phyloP scores from a whole-genome alignment of 352 stramenopile species.

The Thalassiosira ordinaria region DNA sequence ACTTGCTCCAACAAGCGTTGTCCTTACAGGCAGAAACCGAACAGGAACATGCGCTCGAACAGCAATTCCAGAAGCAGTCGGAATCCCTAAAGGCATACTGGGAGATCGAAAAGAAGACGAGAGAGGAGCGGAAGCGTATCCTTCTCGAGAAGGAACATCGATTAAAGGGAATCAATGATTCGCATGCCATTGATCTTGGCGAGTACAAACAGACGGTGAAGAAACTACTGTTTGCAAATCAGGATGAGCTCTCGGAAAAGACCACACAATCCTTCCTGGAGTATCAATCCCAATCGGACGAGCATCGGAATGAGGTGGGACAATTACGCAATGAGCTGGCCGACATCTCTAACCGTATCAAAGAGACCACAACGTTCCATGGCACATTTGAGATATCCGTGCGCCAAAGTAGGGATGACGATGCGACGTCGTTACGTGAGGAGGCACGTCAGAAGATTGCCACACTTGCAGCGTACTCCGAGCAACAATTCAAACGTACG shows the following conservation, averaged over 20 bases:
- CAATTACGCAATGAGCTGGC: conserved; percentile 31
- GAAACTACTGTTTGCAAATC: conserved; percentile 45
- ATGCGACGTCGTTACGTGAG: conserved; percentile 33
- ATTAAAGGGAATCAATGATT: conserved; percentile 44
- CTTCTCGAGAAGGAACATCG: conserved; percentile 53
- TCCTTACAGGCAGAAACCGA: conserved; percentile 16
- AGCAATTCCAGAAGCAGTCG: conserved; percentile 33
- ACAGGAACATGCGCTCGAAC: conserved; percentile 22
- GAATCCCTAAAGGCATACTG: conserved; percentile 44
- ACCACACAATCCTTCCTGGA: conserved; percentile 35
- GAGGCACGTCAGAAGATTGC: conserved; percentile 37
- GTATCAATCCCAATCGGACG: conserved; percentile 31
- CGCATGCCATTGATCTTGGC: conserved; percentile 39
- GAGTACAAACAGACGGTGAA: conserved; percentile 55
- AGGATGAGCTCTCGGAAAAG: conserved; percentile 46
- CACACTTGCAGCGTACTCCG: conserved; percentile 33
- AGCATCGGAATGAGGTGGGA: conserved; percentile 28
- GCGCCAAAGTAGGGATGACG: conserved; percentile 22
- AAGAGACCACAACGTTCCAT: conserved; percentile 25
- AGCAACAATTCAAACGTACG: conserved; percentile 30
- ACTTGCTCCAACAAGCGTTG: conserved; percentile 38
- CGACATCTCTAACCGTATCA: conserved; percentile 32
- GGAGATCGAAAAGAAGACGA: conserved; percentile 55
- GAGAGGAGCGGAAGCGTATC: conserved; percentile 25
- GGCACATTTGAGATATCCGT: conserved; percentile 37